phyloP scores from a whole-genome alignment of 2,329 filamentous ascomycete genomes.

The Claviceps fusiformis region DNA sequence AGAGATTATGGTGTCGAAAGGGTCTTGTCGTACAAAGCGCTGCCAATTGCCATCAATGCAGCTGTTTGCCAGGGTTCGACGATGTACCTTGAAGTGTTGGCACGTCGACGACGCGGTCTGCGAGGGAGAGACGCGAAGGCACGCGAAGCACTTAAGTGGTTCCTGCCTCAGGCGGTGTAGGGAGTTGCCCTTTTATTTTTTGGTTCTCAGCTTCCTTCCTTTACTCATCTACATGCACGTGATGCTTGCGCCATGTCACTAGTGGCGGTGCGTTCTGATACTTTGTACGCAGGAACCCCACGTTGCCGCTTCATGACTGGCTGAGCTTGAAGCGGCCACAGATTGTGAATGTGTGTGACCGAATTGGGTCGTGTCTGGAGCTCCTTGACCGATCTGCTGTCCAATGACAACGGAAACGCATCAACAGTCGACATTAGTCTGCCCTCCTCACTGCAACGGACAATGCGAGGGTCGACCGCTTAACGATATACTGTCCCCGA shows the following conservation, averaged over 20 bases:
- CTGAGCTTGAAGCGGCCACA: too few relatives aligned
- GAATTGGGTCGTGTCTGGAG: neutral
- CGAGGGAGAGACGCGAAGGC: conserved; percentile 20
- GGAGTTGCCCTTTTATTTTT: neutral
- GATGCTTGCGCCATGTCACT: neutral
- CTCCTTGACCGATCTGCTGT: neutral
- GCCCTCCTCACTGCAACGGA: neutral
- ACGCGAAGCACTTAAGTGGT: conserved; percentile 25
- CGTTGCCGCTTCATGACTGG: too few relatives aligned
- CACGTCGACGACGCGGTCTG: conserved; percentile 24
- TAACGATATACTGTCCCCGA: neutral
- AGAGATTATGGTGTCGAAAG: neutral
- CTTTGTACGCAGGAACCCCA: too few relatives aligned
- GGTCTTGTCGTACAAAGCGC: neutral
- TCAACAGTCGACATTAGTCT: neutral
- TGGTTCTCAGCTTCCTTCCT: too few relatives aligned
- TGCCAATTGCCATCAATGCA: conserved; percentile 2
- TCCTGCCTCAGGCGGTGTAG: conserved; percentile 22
- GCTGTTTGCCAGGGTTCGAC: conserved; percentile 10
- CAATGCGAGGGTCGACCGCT: neutral
- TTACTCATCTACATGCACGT: neutral
- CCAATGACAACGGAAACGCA: neutral
- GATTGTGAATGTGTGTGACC: too few relatives aligned
- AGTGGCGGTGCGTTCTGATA: too few relatives aligned
- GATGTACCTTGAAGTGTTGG: conserved; percentile 15